Conservation (phyloP, 768 basidiomycete genomes). For the Fomitopsis serialis region DNA sequence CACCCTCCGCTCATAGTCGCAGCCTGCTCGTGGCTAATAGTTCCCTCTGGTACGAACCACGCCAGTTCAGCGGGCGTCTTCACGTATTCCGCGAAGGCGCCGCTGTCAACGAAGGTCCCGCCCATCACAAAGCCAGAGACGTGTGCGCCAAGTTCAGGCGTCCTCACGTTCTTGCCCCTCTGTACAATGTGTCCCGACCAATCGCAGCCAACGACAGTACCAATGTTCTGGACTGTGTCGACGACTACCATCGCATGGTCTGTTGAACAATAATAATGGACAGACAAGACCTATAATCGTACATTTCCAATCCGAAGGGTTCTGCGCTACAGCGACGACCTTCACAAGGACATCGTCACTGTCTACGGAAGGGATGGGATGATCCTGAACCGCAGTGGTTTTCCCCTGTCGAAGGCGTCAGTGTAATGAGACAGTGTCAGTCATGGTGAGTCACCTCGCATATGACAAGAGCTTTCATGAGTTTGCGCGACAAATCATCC, state of each 20-base stretch:
- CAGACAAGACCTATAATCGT: no score
- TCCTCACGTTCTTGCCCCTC: slow-evolving; percentile 8
- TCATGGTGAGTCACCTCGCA: no score
- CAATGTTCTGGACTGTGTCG: neutral
- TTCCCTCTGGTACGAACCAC: slow-evolving; percentile 14
- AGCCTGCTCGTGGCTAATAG: slow-evolving; percentile 15
- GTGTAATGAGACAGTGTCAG: neutral
- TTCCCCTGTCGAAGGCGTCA: slow-evolving; percentile 1
- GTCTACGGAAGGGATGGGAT: slow-evolving; percentile 2
- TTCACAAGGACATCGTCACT: slow-evolving; percentile 13
- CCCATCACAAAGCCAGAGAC: slow-evolving; percentile 23
- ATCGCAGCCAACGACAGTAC: slow-evolving; percentile 4
- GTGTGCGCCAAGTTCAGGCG: slow-evolving; percentile 14
- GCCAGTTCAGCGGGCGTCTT: slow-evolving; percentile 16
- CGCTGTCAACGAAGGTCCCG: slow-evolving; percentile 14
- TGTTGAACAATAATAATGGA: no score
- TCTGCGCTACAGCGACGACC: slow-evolving; percentile 7
- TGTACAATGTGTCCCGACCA: slow-evolving; percentile 4
- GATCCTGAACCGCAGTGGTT: slow-evolving; percentile 3
- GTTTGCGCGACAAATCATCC: no score
- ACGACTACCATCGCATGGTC: neutral
- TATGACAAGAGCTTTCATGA: no score
- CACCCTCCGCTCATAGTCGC: slow-evolving; percentile 11
- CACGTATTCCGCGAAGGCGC: slow-evolving; percentile 25
- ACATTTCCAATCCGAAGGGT: slow-evolving; percentile 10